Conservation (phyloP, 306 rosid genomes). For the Trifolium subterraneum region DNA sequence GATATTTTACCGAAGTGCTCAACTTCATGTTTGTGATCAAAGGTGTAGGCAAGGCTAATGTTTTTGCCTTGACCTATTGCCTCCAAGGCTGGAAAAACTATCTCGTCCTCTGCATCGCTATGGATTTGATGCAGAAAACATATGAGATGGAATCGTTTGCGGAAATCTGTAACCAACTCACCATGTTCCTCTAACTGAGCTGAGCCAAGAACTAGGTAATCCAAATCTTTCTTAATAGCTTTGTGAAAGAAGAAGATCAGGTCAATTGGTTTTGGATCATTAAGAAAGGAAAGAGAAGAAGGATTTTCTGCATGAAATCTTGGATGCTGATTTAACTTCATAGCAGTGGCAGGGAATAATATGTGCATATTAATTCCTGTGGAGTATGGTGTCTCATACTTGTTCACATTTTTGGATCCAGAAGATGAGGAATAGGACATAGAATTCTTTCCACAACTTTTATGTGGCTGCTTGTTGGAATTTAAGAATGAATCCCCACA, state of each 20-base stretch:
- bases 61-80: conserved; percentile 71
- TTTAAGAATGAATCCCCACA: conserved; percentile 54
- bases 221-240: conserved; percentile 93
- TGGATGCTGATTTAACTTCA: conserved; percentile 52
- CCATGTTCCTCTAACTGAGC: conserved; percentile 69
- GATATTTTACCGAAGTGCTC: conserved; percentile 67
- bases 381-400: conserved; percentile 66
- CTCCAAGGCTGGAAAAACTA: conserved; percentile 98
- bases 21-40: conserved; percentile 81
- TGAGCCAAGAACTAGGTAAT: conserved; percentile 77
- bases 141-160: conserved; percentile 66
- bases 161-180: conserved; percentile 62
- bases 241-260: conserved; percentile 83
- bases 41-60: conserved; percentile 81
- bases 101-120: conserved; percentile 89
- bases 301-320: conserved; percentile 46
- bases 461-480: conserved; percentile 45
- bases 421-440: conserved; percentile 51
- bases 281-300: conserved; percentile 50
- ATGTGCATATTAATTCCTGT: conserved; percentile 68
- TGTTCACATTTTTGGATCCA: conserved; percentile 47
- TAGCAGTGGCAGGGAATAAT: conserved; percentile 64
- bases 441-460: conserved; percentile 49
- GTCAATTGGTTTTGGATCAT: conserved; percentile 80
- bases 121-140: conserved; percentile 76